phyloP scores from a whole-genome alignment of 1,139 yeast genomes.

The Suzukiozyma palmioleophila region DNA sequence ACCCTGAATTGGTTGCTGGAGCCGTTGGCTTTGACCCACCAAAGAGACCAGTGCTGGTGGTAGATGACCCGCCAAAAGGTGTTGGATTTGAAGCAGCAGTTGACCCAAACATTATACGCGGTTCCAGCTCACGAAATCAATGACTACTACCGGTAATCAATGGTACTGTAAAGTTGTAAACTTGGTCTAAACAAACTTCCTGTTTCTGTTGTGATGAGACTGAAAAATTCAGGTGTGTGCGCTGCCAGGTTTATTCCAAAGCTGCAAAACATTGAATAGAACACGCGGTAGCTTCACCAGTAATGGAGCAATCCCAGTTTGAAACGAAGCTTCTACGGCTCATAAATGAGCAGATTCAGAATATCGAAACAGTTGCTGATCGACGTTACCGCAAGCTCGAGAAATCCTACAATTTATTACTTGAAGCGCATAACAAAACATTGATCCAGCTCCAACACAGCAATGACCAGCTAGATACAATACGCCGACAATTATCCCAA shows the following conservation, averaged over 20 bases:
- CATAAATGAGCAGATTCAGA: background rate
- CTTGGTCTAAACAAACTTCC: no score
- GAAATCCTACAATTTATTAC: background rate
- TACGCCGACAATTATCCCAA: background rate
- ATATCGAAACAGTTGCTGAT: background rate
- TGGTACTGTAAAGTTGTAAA: background rate
- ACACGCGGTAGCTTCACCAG: no score
- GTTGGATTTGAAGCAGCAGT: slow-evolving; percentile 10
- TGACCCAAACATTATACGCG: slow-evolving; percentile 15
- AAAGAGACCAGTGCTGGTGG: slow-evolving; percentile 14
- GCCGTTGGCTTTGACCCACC: slow-evolving; percentile 7
- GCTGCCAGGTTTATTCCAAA: background rate
- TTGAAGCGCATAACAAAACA: background rate
- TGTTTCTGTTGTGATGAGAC: slow-evolving; percentile 1
- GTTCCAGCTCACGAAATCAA: background rate
- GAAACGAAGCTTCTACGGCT: background rate
- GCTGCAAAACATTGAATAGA: no score
- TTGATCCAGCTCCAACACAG: background rate
- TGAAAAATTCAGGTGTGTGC: background rate
- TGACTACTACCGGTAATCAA: background rate
- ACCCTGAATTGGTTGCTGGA: slow-evolving; percentile 7
- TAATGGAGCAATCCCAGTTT: background rate
- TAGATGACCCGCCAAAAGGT: slow-evolving; percentile 15
- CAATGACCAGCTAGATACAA: background rate
- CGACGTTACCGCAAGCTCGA: background rate